Evolutionary conservation across 2,329 filamentous ascomycete species (phyloP).

Genomic region (Aspergillus niger): DNA sequence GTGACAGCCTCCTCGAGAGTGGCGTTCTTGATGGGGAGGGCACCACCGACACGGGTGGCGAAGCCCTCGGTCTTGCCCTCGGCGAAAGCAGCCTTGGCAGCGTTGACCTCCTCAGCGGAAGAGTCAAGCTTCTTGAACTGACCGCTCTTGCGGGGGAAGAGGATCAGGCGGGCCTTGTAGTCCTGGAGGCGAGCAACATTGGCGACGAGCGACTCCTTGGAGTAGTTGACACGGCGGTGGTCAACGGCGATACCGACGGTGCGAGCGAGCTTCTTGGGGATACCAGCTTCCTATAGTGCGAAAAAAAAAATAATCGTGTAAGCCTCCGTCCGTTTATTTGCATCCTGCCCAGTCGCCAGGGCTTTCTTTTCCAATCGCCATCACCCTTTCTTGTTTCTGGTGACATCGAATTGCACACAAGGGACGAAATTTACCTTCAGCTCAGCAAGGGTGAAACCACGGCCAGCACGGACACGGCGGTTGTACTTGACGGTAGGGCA

Average conservation of each 20-base stretch:
- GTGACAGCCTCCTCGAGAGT: conserved; percentile 59
- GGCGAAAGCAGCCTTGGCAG: conserved; percentile 60
- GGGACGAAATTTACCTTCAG: conserved; percentile 73
- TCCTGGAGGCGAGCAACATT: conserved; percentile 98
- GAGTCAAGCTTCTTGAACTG: conserved; percentile 92
- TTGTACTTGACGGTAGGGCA: conserved; percentile 99
- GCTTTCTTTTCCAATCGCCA: not conserved
- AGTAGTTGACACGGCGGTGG: conserved; percentile 93
- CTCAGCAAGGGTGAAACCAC: conserved; percentile 96
- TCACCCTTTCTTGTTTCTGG: not conserved
- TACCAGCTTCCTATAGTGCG: conserved; percentile 76
- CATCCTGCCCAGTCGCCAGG: not conserved
- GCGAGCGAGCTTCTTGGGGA: conserved; percentile 88
- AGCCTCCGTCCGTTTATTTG: conserved; percentile 11
- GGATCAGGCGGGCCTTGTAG: conserved; percentile 93
- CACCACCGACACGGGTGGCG: conserved; percentile 55
- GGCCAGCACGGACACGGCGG: conserved; percentile 92
- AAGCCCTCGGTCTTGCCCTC: conserved; percentile 55
- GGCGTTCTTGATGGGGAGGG: conserved; percentile 73
- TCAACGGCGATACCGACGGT: conserved; percentile 98
- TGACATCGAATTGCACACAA: not conserved
- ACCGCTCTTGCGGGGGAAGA: conserved; percentile 95
- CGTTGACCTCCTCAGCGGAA: conserved; percentile 77
- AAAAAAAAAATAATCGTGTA: conserved; percentile 25
- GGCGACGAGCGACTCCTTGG: conserved; percentile 87